Conservation (phyloP, 2,329 filamentous ascomycete species). For the Fusarium lyarnte region DNA sequence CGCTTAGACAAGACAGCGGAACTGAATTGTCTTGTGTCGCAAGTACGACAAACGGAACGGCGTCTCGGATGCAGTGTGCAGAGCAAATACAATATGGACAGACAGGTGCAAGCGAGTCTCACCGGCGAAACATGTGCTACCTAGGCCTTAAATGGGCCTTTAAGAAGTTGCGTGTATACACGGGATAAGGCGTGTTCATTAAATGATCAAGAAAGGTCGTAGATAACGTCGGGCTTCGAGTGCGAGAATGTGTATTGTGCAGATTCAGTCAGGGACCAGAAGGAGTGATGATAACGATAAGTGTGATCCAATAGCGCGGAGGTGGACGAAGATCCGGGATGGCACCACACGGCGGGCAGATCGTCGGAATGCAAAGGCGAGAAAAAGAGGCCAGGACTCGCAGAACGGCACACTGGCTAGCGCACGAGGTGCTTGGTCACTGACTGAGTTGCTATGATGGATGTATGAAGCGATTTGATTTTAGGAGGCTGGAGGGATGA, state of each 20-base stretch:
- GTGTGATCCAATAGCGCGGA: constrained; percentile 27
- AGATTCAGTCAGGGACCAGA: constrained; percentile 23
- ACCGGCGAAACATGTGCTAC: constrained; percentile 46
- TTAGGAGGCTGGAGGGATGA: constrained; percentile 1
- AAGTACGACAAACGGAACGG: constrained; percentile 33
- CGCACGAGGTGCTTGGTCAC: constrained; percentile 10
- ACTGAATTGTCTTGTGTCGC: constrained; percentile 19
- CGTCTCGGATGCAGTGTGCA: constrained; percentile 32
- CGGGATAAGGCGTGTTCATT: constrained; percentile 29
- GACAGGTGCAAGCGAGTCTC: constrained; percentile 41
- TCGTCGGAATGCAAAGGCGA: constrained; percentile 21
- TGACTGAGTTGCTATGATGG: constrained; percentile 13
- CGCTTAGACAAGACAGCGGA: constrained; percentile 12
- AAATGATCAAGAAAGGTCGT: constrained; percentile 25
- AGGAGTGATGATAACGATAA: constrained; percentile 16
- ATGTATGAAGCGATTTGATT: background rate
- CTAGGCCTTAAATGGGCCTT: constrained; percentile 33
- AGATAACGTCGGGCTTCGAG: constrained; percentile 15
- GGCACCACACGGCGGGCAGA: constrained; percentile 32
- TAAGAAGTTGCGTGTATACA: constrained; percentile 9
- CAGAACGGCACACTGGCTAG: constrained; percentile 19
- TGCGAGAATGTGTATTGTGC: constrained; percentile 13
- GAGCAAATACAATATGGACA: constrained; percentile 33
- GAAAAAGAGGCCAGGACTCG: constrained; percentile 13
- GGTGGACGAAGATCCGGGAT: constrained; percentile 33